Evolutionary conservation across 2,329 filamentous ascomycete genomes (phyloP), one percentile per base, ranked within the genome.

Genomic region (Cryphonectria nitschkei): DNA sequence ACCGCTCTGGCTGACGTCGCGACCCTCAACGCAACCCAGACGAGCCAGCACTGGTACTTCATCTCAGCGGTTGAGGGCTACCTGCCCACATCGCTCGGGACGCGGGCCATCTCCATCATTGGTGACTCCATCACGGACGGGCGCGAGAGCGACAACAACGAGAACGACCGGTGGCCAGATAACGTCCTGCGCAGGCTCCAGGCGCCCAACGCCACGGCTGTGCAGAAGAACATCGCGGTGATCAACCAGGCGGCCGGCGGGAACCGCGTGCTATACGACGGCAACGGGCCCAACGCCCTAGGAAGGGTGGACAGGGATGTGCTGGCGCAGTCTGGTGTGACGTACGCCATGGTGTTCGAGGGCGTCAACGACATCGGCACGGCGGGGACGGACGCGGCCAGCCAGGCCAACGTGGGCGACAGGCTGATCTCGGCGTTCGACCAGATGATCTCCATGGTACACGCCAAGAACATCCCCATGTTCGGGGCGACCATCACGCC

Each of bases 91-190:
- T 37, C 76, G 0, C 63, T 76, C 19, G 63, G 70, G 1, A 80
- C 81, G 65, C 78, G 80, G 56, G 81, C 84, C 1, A 82, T 91
- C 46, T 84, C 83, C 29, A 84, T 92, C 34, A 80, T 92, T 1
- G 89, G 89, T n/a, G 89, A 92, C 78, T 89, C 86, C 75, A 90
- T 92, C 76, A 91, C 89, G 3, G 89, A 92, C 75, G 89, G 89
- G 14, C 83, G 88, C 37, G 88, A 88, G 60, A 88, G 85, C 70
- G 87, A 85, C 41, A 87, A 85, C 26, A 86, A 91, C 78, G 79
- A 77, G 32, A 90, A 91, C 78, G 83, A 89, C 76, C 79, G 82
- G 63, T 83, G 81, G 81, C 80, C 81, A 0, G 81, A 83, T 75
- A 76, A 76, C 11, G 80, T 89, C 9, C 80, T 85, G 34, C 75